These are phyloP conservation scores for Platanus orientalis DNA, from an alignment of 164 flowering plant genomes.

Conservation along the genomic window DNA sequence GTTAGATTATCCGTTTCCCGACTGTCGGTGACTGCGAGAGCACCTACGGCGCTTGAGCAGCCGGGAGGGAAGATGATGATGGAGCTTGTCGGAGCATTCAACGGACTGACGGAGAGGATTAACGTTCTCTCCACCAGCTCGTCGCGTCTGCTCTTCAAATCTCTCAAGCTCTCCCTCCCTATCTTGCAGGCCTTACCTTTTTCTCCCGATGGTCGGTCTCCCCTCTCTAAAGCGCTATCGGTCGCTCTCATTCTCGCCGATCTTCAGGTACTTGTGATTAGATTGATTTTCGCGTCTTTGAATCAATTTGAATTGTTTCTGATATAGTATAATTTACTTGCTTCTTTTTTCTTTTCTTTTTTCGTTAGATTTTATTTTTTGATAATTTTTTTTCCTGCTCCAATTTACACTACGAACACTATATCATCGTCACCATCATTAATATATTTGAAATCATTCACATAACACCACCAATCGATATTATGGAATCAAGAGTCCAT, in stretches of 20 bases:
- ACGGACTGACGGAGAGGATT: conserved; percentile 74
- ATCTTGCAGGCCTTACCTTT: conserved; percentile 56
- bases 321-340: background rate
- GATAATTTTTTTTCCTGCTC: background rate
- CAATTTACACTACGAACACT: background rate
- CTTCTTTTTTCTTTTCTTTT: background rate
- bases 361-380: background rate
- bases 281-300: background rate
- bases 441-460: no score
- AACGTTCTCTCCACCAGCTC: conserved; percentile 52
- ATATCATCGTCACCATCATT: no score
- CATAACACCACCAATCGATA: no score
- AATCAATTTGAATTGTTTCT: background rate
- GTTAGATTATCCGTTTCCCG: conserved; percentile 7
- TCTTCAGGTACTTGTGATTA: conserved; percentile 59
- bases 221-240: conserved; percentile 63
- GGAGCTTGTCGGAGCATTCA: conserved; percentile 82
- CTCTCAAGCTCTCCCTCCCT: conserved; percentile 87
- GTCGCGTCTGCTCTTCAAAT: conserved; percentile 62
- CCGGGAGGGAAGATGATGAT: conserved; percentile 87
- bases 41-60: conserved; percentile 33
- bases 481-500: no score
- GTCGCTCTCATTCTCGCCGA: conserved; percentile 75
- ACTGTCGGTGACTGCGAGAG: conserved; percentile 8
- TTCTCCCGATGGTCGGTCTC: conserved; percentile 67